Base-by-base conservation (phyloP, 106 monocot species). In the Dioscorea alata region DNA sequence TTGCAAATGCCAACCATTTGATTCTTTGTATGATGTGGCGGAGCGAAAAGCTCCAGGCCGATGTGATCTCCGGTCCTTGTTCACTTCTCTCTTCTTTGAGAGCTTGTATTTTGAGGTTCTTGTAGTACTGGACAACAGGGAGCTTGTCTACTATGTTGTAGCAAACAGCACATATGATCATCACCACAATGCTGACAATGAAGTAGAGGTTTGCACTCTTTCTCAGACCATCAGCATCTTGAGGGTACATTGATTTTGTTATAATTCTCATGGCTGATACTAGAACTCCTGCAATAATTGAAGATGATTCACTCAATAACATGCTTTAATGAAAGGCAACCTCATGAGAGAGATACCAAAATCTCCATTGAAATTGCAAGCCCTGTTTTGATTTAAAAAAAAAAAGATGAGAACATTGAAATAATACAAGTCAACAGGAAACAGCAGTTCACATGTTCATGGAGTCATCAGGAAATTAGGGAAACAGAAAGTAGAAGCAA, bases 161-260 rank as follows among this genome's bases (percentile, higher is more conserved):
- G 67, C 34, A 67, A 23, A 67, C 14, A 49, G 51, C 15, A 15
- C 67, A 67, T 48, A 49, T 50, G 33, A 51, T 13, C 67, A 67
- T 67, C 21, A 67, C 10, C 7, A 48, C 50, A 51, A 67, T 67
- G 49, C 67, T 50, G 67, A 67, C 67, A 51, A 23, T 48, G 48
- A 67, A 67, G 49, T 67, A 67, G n/a, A 67, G 49, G 49, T 67
- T 49, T 20, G 67, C 49, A 50, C 67, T 67, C 22, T 13, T 49
- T 23, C 67, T 67, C 48, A 67, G 23, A 1, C 67, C 67, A 13
- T 48, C 15, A 51, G 49, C 48, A 21, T 67, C 67, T 50, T 67
- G 67, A 16, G 67, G 67, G 23, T 12, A 50, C 2, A 50, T 19
- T 12, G 67, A 25, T 51, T 67, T 67, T 23, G 67, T 67, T 48